Base-by-base conservation (phyloP, 2,329 filamentous ascomycete species). In the Ophiostoma quercus region DNA sequence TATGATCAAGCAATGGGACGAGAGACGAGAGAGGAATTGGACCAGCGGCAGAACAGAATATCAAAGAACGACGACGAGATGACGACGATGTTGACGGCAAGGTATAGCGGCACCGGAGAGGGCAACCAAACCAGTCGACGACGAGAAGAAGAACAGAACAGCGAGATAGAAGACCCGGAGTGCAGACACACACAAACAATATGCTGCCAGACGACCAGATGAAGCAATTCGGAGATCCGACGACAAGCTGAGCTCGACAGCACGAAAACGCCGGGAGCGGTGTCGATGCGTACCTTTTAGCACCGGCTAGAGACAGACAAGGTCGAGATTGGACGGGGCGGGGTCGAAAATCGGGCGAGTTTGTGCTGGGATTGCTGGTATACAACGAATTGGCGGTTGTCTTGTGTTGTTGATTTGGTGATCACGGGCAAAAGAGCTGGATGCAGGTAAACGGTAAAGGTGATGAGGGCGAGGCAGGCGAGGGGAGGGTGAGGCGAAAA, bases 391-490 rank as follows among this genome's bases (percentile, higher is more conserved):
- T 32, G 57, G 32, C 25, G 25, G 16, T 16, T 16, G 25, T 34
- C 14, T 62, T 19, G 57, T 32, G 57, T 14, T 32, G 57, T 32
- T 62, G 25, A 16, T 62, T 62, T 14, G 57, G 25, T 34, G 57
- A 32, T 62, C 57, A 32, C 57, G 57, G 57, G 57, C 25, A 32
- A 32, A 62, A 32, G 47, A 65, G 63, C 51, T 62, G 66, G 54
- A 57, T 57, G 47, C 60, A 62, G 25, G 69, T 54, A 43, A 43
- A 71, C 29, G 34, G 54, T 62, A 43, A 57, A 71, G 37, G 43
- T 62, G 60, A 69, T 29, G 66, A 41, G 22, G 70, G 68, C 34
- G 34, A 34, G 34, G 34, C 8, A 34, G 34, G 34, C 34, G 34
- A 34, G 57, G 37, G 47, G 34, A 39, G 62, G 34, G 32, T 34